phyloP scores from a whole-genome alignment of 2,329 filamentous ascomycete species.

The Dendryphion nanum region DNA sequence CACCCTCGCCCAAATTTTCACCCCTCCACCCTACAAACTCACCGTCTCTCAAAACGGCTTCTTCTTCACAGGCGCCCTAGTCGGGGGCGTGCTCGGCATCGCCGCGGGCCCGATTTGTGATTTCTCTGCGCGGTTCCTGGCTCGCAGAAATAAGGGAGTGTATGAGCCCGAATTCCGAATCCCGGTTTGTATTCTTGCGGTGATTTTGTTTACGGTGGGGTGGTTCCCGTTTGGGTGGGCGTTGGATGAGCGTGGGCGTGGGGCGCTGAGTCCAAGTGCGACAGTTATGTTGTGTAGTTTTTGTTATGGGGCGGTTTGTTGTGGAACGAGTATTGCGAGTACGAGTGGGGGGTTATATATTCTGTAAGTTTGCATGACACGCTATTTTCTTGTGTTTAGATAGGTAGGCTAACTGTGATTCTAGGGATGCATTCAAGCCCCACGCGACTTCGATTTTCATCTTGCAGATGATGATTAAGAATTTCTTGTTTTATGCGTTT shows the following conservation, averaged over 20 bases:
- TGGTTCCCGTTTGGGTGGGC: conserved; percentile 22
- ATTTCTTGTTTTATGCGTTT: conserved; percentile 36
- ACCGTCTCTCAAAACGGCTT: conserved; percentile 21
- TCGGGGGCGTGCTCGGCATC: conserved; percentile 20
- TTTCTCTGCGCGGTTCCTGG: conserved; percentile 10
- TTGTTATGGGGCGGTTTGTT: conserved; percentile 20
- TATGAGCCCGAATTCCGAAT: conserved; percentile 24
- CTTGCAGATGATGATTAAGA: conserved; percentile 38
- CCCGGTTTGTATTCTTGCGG: conserved; percentile 16
- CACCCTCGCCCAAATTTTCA: conserved; percentile 21
- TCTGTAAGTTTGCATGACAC: conserved; percentile 23
- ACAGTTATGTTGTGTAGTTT: conserved; percentile 13
- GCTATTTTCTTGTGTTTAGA: not conserved
- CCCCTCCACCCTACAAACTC: conserved; percentile 19
- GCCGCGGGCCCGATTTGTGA: conserved; percentile 19
- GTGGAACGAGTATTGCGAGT: conserved; percentile 17
- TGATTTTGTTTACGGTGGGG: conserved; percentile 14
- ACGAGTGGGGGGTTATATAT: conserved; percentile 33
- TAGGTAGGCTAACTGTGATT: not conserved
- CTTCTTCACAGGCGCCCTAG: conserved; percentile 23
- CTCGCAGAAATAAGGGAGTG: conserved; percentile 13
- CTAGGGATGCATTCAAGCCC: conserved; percentile 28
- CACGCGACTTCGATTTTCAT: conserved; percentile 33
- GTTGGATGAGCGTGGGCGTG: conserved; percentile 4
- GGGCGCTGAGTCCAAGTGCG: conserved; percentile 11